Evolutionary conservation across 192 early-diverging fungal genomes (phyloP), one percentile per base, ranked within the genome.

Genomic region (Gamsiella multidivaricata): DNA sequence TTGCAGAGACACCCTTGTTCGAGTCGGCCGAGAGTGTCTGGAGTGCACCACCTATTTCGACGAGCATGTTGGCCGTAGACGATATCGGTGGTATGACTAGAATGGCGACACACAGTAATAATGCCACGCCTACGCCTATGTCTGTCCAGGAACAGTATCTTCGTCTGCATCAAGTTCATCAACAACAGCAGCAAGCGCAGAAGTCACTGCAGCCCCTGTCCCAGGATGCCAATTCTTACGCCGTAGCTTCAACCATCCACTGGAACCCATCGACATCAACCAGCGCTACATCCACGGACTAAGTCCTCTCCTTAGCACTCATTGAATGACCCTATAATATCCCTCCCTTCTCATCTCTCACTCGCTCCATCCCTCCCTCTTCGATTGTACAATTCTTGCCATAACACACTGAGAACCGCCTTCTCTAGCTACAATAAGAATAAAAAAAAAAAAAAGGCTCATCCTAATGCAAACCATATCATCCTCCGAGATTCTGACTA

Each of bases 21-120:
- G 73, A 76, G 23, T 76, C 73, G 0, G 43, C 73, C n/a, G 73
- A 76, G 29, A 68, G 65, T 51, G 73, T 76, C 0, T 76, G 73
- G 73, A 76, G 73, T 34, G 73, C 51, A 18, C 58, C 73, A 31
- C 64, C 73, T 2, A 10, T 37, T 6, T 61, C 73, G 0, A 32
- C 65, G 1, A 56, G 29, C 43, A 14, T 61, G 8, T 34, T 20
- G 18, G 73, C 58, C 3, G 52, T 61, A 2, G 65, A 67, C 0
- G 45, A 51, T 17, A 51, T 46, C 8, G 49, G 49, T 14, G 4
- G 33, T n/a, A 29, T 34, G 0, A 34, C 51, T 0, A 29, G 10
- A 22, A 43, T 7, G 17, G 39, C 25, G 22, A 58, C 49, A 25
- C 73, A 61, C 23, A 67, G 69, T 22, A 62, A 67, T 32, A 61